phyloP scores from a whole-genome alignment of 371 early-diverging fungal genomes.

The Choanephora cucurbitarum region DNA sequence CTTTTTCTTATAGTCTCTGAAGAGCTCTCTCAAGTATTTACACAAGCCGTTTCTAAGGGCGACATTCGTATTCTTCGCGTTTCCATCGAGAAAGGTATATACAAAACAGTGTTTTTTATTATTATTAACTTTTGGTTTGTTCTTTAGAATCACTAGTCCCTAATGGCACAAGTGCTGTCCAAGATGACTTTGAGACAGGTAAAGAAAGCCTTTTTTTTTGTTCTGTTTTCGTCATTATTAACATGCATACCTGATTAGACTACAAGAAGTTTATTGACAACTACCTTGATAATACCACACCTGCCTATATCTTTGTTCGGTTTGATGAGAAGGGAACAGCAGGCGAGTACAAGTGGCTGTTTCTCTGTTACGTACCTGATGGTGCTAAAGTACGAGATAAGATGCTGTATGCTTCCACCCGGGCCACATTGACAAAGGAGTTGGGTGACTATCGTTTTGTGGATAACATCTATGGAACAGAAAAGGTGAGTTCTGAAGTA shows the following conservation, averaged over 20 bases:
- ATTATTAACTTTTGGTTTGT: no score
- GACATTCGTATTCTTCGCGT: conserved; percentile 50
- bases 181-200: conserved; percentile 64
- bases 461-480: conserved; percentile 80
- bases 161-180: conserved; percentile 46
- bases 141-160: conserved; percentile 44
- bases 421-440: conserved; percentile 73
- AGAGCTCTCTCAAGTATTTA: conserved; percentile 51
- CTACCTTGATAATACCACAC: conserved; percentile 58
- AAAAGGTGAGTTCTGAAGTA: conserved; percentile 39
- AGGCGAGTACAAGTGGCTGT: conserved; percentile 70
- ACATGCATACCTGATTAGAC: neutral
- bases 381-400: conserved; percentile 80
- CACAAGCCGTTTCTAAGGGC: conserved; percentile 41
- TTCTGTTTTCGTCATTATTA: neutral
- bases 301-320: conserved; percentile 71
- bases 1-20: conserved; percentile 42
- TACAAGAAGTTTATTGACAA: conserved; percentile 30
- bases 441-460: conserved; percentile 79
- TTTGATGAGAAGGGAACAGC: conserved; percentile 51
- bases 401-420: conserved; percentile 87
- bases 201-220: conserved; percentile 4
- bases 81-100: conserved; percentile 50
- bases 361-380: conserved; percentile 81
- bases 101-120: neutral